Percentiles rank a stretch among this genome's conserved stretches.
phyloP scores from a whole-genome alignment of 2,329 filamentous ascomycete genomes.

The Diplodia sapinea region DNA sequence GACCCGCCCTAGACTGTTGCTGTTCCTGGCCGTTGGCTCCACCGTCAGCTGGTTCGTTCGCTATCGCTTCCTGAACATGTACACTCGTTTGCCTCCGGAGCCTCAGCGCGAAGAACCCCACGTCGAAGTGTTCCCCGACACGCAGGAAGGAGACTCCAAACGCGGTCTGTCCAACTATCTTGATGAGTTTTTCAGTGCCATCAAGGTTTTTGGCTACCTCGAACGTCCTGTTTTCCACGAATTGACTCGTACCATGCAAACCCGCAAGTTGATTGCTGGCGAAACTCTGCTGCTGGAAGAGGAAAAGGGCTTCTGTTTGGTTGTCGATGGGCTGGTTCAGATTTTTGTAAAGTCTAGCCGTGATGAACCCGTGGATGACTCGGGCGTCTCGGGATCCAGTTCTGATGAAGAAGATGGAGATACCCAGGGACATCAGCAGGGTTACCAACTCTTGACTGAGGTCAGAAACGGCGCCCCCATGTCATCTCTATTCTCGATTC shows the following conservation, averaged over 20 bases:
- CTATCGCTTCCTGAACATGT: slow-evolving; percentile 97
- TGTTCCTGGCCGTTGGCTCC: slow-evolving; percentile 77
- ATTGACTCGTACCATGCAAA: slow-evolving; percentile 97
- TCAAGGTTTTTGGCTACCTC: slow-evolving; percentile 98
- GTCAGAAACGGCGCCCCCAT: slow-evolving; percentile 98
- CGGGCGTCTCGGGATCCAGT: slow-evolving; percentile 34
- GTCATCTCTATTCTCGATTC: slow-evolving; percentile 97
- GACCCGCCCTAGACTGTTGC: slow-evolving; percentile 56
- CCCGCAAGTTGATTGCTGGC: slow-evolving; percentile 90
- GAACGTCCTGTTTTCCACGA: slow-evolving; percentile 98
- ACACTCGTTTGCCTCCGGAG: slow-evolving; percentile 89
- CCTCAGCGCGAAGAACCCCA: slow-evolving; percentile 95
- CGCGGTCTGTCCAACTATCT: slow-evolving; percentile 93
- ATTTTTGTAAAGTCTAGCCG: slow-evolving; percentile 94
- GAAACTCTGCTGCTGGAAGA: slow-evolving; percentile 95
- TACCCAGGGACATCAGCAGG: slow-evolving; percentile 68
- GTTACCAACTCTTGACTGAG: slow-evolving; percentile 93
- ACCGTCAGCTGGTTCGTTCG: slow-evolving; percentile 90
- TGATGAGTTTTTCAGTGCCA: slow-evolving; percentile 96
- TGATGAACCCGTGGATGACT: slow-evolving; percentile 47
- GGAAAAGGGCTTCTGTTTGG: slow-evolving; percentile 96
- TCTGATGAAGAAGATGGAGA: slow-evolving; percentile 54
- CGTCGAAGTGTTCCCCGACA: slow-evolving; percentile 92
- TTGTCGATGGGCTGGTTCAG: slow-evolving; percentile 94
- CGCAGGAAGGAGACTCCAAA: slow-evolving; percentile 87